Evolutionary conservation across 2,329 filamentous ascomycete genomes (phyloP).

Genomic region (Hysterium pulicare): DNA sequence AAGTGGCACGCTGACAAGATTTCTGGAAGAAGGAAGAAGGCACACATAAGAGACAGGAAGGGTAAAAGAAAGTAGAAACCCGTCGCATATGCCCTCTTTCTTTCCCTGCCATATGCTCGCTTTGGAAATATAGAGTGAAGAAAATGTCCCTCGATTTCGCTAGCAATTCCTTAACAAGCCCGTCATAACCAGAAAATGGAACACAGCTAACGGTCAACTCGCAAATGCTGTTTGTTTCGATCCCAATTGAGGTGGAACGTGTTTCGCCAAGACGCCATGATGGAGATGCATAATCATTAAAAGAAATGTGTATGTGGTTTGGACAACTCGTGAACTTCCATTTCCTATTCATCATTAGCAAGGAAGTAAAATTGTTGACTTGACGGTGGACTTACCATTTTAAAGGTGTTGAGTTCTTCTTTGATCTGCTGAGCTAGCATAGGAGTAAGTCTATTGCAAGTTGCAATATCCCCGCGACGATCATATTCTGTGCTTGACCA

Average conservation of each 20-base stretch:
- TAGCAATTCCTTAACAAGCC: slow-evolving; percentile 23
- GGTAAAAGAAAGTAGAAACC: slow-evolving; percentile 1
- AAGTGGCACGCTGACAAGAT: slow-evolving; percentile 1
- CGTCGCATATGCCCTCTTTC: background rate
- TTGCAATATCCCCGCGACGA: slow-evolving; percentile 90
- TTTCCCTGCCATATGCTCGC: slow-evolving; percentile 31
- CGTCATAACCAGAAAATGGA: slow-evolving; percentile 41
- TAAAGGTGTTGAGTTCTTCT: slow-evolving; percentile 98
- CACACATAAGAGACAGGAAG: background rate
- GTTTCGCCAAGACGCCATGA: slow-evolving; percentile 41
- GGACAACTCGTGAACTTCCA: slow-evolving; percentile 98
- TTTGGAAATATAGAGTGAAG: slow-evolving; percentile 31
- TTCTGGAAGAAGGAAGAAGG: background rate
- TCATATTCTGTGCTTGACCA: slow-evolving; percentile 97
- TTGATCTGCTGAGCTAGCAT: slow-evolving; percentile 99
- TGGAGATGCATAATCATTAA: slow-evolving; percentile 57
- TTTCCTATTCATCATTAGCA: slow-evolving; percentile 67
- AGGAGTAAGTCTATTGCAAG: slow-evolving; percentile 94
- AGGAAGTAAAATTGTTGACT: background rate
- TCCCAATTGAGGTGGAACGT: slow-evolving; percentile 29
- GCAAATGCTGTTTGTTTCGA: slow-evolving; percentile 39
- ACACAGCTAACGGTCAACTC: slow-evolving; percentile 37
- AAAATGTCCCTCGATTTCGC: slow-evolving; percentile 10
- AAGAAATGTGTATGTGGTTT: slow-evolving; percentile 99
- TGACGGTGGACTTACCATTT: slow-evolving; percentile 73